These are phyloP conservation scores for Rhamnella rubrinervis DNA, from an alignment of 331 rosid genomes.

Conservation along the genomic window DNA sequence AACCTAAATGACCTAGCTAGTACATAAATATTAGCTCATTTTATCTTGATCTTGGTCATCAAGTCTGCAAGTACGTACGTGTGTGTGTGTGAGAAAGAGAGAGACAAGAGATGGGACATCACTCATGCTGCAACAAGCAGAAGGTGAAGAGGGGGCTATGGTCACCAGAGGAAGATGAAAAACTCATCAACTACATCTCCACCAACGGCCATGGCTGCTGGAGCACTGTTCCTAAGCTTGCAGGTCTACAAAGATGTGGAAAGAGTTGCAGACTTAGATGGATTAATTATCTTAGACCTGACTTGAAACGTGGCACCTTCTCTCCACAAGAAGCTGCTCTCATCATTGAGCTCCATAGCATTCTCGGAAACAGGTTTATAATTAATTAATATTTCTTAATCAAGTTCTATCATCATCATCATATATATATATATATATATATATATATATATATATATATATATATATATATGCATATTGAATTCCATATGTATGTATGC, in stretches of 20 bases:
- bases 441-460: neutral
- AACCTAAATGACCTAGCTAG: neutral
- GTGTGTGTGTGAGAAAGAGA: conserved; percentile 1
- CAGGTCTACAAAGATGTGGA: conserved; percentile 67
- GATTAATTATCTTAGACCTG: conserved; percentile 56
- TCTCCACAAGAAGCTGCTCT: conserved; percentile 51
- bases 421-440: too few species aligned
- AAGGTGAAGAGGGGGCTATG: conserved; percentile 95
- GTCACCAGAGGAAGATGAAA: conserved; percentile 99
- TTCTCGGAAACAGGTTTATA: conserved; percentile 49
- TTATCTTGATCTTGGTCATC: neutral
- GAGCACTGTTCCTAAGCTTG: conserved; percentile 96
- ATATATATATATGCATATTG: neutral
- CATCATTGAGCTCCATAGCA: conserved; percentile 49
- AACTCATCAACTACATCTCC: conserved; percentile 85
- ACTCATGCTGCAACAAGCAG: conserved; percentile 98
- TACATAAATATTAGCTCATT: too few species aligned
- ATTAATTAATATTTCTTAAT: too few species aligned
- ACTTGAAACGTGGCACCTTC: conserved; percentile 51
- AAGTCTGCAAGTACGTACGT: too few species aligned
- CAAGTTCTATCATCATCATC: neutral
- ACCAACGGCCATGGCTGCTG: conserved; percentile 95
- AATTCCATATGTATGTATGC: neutral
- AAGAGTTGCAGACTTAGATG: conserved; percentile 54
- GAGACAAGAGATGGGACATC: conserved; percentile 66